Conservation (phyloP, 257 asterid species). For the Gynochthodes officinalis region DNA sequence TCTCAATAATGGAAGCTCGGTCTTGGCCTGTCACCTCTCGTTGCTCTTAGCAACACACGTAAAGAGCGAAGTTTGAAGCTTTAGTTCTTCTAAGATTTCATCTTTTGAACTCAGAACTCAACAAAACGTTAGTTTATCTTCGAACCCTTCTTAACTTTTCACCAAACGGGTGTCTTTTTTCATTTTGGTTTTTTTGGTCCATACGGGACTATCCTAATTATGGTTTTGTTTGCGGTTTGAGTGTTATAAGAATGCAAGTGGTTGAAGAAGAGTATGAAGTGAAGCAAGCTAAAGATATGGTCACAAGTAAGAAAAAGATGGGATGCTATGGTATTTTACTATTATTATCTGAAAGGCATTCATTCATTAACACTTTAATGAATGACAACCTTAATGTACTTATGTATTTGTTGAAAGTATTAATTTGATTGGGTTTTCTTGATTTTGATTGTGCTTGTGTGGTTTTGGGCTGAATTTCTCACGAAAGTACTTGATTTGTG, state of each 20-base stretch:
- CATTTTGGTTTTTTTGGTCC: slow-evolving; percentile 12
- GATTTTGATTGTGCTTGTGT: background rate
- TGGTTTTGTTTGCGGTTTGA: slow-evolving; percentile 32
- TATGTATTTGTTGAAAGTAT: background rate
- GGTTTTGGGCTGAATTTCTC: background rate
- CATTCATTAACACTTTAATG: background rate
- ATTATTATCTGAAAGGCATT: background rate
- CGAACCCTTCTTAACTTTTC: background rate
- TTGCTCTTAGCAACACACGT: slow-evolving; percentile 31
- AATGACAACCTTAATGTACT: background rate
- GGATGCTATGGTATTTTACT: slow-evolving; percentile 74
- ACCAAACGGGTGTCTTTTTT: background rate
- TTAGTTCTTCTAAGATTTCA: slow-evolving; percentile 31
- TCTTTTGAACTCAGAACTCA: slow-evolving; percentile 27
- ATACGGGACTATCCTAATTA: background rate
- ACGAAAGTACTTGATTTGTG: background rate
- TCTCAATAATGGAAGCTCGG: slow-evolving; percentile 49
- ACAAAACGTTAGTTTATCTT: slow-evolving; percentile 28
- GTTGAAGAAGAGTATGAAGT: slow-evolving; percentile 84
- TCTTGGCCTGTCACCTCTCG: slow-evolving; percentile 39
- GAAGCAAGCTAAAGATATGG: slow-evolving; percentile 93
- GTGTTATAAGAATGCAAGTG: slow-evolving; percentile 61
- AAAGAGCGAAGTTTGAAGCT: slow-evolving; percentile 31
- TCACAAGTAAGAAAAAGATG: slow-evolving; percentile 96
- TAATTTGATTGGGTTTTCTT: background rate